Evolutionary conservation across 495 filamentous ascomycete species (phyloP).

Genomic region (Rusavskia elegans): DNA sequence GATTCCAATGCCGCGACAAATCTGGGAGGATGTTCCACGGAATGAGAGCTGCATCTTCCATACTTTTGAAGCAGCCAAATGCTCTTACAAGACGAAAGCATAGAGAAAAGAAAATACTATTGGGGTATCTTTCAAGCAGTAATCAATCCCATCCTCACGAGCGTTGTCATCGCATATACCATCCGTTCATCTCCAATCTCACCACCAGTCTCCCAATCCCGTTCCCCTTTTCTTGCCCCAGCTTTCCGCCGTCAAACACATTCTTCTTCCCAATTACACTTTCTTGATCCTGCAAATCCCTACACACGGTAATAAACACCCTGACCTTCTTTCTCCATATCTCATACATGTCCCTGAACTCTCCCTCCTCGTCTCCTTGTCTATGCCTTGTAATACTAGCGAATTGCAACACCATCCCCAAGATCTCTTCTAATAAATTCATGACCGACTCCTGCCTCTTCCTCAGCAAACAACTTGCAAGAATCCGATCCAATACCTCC

Average conservation of each 20-base stretch:
- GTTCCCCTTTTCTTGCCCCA: slow-evolving; percentile 4
- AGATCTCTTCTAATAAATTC: slow-evolving; percentile 62
- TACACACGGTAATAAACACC: slow-evolving; percentile 10
- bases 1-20: no score
- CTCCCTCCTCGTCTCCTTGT: background rate
- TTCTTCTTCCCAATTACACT: background rate
- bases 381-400: slow-evolving; percentile 12
- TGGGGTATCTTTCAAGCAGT: background rate
- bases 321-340: slow-evolving; percentile 9
- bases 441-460: slow-evolving; percentile 55
- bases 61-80: no score
- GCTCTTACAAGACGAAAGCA: no score
- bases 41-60: no score
- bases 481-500: slow-evolving; percentile 58
- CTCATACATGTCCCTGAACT: slow-evolving; percentile 1
- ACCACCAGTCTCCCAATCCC: slow-evolving; percentile 9
- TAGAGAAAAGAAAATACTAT: no score
- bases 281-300: slow-evolving; percentile 10
- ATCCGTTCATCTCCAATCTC: slow-evolving; percentile 11
- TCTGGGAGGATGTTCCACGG: no score
- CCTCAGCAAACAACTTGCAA: slow-evolving; percentile 55
- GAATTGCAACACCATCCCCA: slow-evolving; percentile 55
- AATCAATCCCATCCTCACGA: background rate
- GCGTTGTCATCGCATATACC: slow-evolving; percentile 2
- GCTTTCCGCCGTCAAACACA: background rate